phyloP scores from a whole-genome alignment of 352 stramenopile species.

The Blastocystis sp. region DNA sequence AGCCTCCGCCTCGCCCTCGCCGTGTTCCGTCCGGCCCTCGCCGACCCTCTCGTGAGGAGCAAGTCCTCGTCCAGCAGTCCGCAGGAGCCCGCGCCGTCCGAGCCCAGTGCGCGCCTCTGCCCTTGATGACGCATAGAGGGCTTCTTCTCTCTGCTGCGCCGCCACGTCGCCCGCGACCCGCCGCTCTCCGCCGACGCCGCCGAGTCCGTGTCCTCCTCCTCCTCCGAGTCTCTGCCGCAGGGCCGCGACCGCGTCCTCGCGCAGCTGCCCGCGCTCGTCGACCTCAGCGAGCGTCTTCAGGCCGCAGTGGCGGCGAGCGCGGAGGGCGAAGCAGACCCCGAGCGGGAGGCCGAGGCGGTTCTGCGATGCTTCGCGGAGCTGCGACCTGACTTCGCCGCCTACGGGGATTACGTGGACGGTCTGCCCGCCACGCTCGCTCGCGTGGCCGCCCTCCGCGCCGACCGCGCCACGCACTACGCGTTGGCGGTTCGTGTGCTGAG shows the following conservation, averaged over 20 bases:
- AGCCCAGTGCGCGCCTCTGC: neutral
- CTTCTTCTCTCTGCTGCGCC: neutral
- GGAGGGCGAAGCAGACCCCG: neutral
- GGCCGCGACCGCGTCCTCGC: neutral
- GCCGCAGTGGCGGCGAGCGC: neutral
- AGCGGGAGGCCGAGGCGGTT: neutral
- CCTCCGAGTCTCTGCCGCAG: neutral
- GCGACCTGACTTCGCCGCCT: neutral
- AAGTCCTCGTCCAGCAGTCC: neutral
- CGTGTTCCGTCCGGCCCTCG: neutral
- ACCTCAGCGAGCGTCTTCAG: constrained; percentile 8
- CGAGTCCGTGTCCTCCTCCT: neutral
- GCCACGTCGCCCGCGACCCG: neutral
- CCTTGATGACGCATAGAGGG: neutral
- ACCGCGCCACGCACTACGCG: neutral
- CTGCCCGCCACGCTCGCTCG: neutral
- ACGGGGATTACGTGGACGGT: neutral
- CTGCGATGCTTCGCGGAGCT: neutral
- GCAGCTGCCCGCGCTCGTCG: neutral
- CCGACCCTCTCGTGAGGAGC: neutral
- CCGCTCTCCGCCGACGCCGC: neutral
- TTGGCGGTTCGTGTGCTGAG: neutral
- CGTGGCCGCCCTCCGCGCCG: neutral
- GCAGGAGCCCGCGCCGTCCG: neutral
- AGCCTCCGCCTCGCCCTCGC: neutral